Evolutionary conservation across 345 rosid species (phyloP), one percentile per base, ranked within the genome.

Genomic region (Mercurialis annua): DNA sequence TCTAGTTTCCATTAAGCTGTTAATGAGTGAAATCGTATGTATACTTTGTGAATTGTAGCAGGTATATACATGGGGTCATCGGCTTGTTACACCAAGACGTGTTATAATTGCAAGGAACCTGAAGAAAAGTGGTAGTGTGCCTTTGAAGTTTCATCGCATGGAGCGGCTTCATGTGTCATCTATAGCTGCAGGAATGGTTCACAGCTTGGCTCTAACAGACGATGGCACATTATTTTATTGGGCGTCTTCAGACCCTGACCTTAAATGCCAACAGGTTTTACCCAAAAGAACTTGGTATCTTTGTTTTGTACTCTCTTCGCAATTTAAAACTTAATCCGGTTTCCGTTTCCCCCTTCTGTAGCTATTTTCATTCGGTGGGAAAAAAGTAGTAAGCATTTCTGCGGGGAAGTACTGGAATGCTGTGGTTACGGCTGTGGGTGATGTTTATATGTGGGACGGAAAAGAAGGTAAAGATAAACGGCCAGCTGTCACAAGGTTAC

Each of bases 21-120:
- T 49, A 61, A 2, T 21, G 33, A 36, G 46, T 57, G 68, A 63
- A 68, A 65, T 62, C 59, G 59, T 59, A 50, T 58, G 27, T 79
- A 62, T 69, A 59, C 65, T 30, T 33, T 76, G 20, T 65, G 8
- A n/a, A 59, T 67, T 76, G 33, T 69, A 76, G 48, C 85, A 94
- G 99, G 95, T 87, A 26, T 85, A 77, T 71, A 89, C 97, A 33
- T 94, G 99, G 99, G 97, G 97, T 72, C 98, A 94, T 83, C 87
- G 96, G 66, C 81, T 89, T 65, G 99, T 94, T 77, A 86, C 97
- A 24, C 98, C 99, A 50, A 85, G 82, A 78, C 96, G 95, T 63
- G 93, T 89, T 71, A 23, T 77, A 36, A 71, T 89, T 73, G 76
- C 86, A 65, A 86, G 98, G 75, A 89, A 85, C 73, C 71, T 89